These are phyloP conservation scores for Trichoderma aggressivum DNA, from an alignment of 2,329 filamentous ascomycete genomes.

Conservation along the genomic window DNA sequence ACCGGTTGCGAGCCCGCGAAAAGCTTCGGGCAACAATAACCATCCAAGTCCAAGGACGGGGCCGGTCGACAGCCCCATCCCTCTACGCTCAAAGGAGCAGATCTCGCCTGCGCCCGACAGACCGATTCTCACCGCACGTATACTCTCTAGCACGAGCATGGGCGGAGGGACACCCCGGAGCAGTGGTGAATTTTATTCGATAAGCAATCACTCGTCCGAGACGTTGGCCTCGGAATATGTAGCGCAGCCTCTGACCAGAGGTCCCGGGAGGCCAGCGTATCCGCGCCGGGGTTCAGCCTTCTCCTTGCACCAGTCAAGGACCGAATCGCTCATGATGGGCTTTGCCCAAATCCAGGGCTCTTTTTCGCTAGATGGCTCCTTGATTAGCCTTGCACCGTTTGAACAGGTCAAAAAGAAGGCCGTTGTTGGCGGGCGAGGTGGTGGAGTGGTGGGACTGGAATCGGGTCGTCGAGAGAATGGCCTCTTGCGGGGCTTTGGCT, in stretches of 20 bases:
- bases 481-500: constrained; percentile 79
- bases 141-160: constrained; percentile 75
- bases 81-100: constrained; percentile 42
- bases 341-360: constrained; percentile 92
- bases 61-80: constrained; percentile 35
- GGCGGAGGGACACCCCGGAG: constrained; percentile 76
- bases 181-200: constrained; percentile 90
- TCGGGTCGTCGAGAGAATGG: constrained; percentile 70
- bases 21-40: constrained; percentile 38
- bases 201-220: constrained; percentile 93
- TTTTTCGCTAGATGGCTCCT: constrained; percentile 85
- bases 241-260: constrained; percentile 43
- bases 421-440: constrained; percentile 81
- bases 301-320: constrained; percentile 41
- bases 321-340: constrained; percentile 92
- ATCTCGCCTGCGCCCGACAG: constrained; percentile 55
- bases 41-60: constrained; percentile 39
- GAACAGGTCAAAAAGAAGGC: constrained; percentile 95
- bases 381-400: constrained; percentile 85
- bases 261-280: constrained; percentile 41
- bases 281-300: constrained; percentile 47
- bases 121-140: constrained; percentile 59
- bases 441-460: constrained; percentile 80
- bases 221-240: constrained; percentile 89
- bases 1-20: constrained; percentile 27